Conservation (phyloP, 305 asterid species). For the Salvia sclarea region DNA sequence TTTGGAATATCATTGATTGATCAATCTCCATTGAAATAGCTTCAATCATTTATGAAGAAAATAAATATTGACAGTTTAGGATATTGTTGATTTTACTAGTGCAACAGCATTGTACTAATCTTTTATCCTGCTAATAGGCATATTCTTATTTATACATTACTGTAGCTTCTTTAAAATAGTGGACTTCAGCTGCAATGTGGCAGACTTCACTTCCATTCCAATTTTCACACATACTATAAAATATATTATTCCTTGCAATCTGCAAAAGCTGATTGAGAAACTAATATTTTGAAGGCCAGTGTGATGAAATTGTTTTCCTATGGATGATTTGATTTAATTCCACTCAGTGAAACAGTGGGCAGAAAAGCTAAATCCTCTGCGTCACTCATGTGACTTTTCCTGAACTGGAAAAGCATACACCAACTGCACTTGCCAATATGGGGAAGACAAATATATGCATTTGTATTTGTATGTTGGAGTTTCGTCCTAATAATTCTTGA, state of each 20-base stretch:
- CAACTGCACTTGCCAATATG: neutral
- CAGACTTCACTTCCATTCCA: neutral
- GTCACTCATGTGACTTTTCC: neutral
- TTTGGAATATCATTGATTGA: conserved; percentile 21
- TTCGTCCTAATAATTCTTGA: neutral
- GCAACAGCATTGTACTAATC: conserved; percentile 7
- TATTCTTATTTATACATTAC: conserved; percentile 6
- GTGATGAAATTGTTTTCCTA: neutral
- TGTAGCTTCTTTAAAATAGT: conserved; percentile 1
- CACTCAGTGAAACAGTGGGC: neutral
- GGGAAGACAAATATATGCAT: neutral
- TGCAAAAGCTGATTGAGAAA: neutral
- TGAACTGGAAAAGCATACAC: neutral
- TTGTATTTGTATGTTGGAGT: no score
- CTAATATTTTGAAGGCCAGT: neutral
- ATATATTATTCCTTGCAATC: neutral
- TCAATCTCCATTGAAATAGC: conserved; percentile 33
- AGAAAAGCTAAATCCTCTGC: neutral
- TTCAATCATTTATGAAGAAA: conserved; percentile 3
- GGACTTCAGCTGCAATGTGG: neutral
- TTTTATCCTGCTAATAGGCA: neutral
- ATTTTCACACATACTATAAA: neutral
- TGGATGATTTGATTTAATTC: neutral
- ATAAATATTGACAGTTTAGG: conserved; percentile 21
- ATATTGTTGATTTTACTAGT: conserved; percentile 12